Evolutionary conservation across 805 yeast species (phyloP), one percentile per base, ranked within the genome.

Genomic region (Saccharomycopsis sp.): DNA sequence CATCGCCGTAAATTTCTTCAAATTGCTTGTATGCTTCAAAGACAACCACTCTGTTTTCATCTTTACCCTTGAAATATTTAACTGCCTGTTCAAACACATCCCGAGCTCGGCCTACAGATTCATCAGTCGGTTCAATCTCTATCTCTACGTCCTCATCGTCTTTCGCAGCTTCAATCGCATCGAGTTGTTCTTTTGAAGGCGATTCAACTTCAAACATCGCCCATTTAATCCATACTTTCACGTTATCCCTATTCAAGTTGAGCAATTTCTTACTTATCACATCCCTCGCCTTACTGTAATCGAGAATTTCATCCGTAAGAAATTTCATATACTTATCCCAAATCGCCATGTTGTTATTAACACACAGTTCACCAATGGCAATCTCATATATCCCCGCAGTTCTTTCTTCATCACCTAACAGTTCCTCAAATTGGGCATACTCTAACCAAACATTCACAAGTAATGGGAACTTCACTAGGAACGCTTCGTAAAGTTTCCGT

Each of bases 161-260:
- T 3, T 58, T 60, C 16, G 52, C 55, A 4, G 49, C 52, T 2
- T 39, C 45, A 47, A 67, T 68, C 19, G 59, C 58, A 14, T 54
- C 55, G n/a, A 77, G 48, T 51, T 79, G 84, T 17, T 63, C 66
- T 1, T 68, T 67, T 1, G 79, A 70, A 5, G 87, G 87, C 1
- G 79, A 70, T 1, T 80, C 66, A 2, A 82, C 65, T 58, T 86
- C 95, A 59, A 84, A 82, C 51, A 77, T 61, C 1, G 95, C 95
- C 54, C 68, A 71, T 21, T 78, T 68, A 11, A 83, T 71, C 86
- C 93, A 83, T 2, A 65, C 55, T 20, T 64, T 59, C 3, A 72
- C 63, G 3, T 65, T 55, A 29, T 57, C 52, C 4, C 57, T 56
- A 3, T 66, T 60, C 21, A 54, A 38, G 4, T 52, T 56, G 11